Conservation (phyloP, 2,329 filamentous ascomycete genomes). For the Paraphoma chrysanthemicola region DNA sequence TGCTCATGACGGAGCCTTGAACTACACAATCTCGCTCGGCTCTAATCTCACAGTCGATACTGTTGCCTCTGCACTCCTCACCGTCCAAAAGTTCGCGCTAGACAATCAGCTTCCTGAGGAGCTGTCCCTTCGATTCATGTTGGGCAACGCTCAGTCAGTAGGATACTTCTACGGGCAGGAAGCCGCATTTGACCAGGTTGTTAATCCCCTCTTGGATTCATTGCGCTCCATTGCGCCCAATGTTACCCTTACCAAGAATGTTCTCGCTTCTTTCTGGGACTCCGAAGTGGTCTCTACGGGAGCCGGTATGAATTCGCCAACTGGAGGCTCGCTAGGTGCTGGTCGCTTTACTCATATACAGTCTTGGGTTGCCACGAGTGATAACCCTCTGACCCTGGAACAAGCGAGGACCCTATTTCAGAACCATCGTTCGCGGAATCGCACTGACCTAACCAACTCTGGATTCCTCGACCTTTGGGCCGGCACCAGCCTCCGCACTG, state of each 20-base stretch:
- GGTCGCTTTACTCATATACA: conserved; percentile 22
- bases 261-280: conserved; percentile 23
- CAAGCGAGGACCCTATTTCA: conserved; percentile 17
- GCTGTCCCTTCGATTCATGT: conserved; percentile 18
- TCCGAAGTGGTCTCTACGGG: conserved; percentile 12
- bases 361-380: conserved; percentile 17
- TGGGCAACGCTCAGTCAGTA: conserved; percentile 10
- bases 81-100: conserved; percentile 19
- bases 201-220: conserved; percentile 15
- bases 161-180: conserved; percentile 21
- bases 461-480: conserved; percentile 29
- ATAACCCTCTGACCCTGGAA: conserved; percentile 15
- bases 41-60: not conserved
- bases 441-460: conserved; percentile 19
- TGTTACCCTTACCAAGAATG: conserved; percentile 13
- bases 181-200: conserved; percentile 12
- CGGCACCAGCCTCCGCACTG: conserved; percentile 17
- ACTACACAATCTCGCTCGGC: conserved; percentile 12
- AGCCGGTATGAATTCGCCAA: conserved; percentile 16
- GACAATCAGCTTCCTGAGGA: conserved; percentile 14
- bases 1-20: conserved; percentile 10
- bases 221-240: conserved; percentile 5
- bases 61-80: conserved; percentile 12
- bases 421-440: conserved; percentile 15
- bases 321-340: conserved; percentile 18